phyloP scores from a whole-genome alignment of 192 early-diverging fungal genomes.

The Coemansia erecta region DNA sequence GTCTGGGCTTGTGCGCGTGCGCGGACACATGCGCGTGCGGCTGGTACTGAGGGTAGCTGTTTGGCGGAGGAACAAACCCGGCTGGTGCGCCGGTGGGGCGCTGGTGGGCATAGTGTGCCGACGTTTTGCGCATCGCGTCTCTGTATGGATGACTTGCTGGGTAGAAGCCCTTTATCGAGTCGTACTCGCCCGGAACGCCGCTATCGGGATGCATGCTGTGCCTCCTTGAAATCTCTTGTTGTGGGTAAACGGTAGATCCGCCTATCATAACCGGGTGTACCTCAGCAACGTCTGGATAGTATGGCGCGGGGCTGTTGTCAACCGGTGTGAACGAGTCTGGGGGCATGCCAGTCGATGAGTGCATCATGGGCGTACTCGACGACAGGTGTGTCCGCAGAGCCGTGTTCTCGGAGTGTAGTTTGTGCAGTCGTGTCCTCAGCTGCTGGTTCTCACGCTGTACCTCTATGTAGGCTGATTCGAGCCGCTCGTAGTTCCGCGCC shows the following conservation, averaged over 20 bases:
- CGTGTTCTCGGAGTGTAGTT: conserved; percentile 27
- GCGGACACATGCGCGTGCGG: conserved; percentile 5
- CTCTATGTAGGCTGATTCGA: conserved; percentile 43
- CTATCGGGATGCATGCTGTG: conserved; percentile 3
- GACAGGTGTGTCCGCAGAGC: conserved; percentile 29
- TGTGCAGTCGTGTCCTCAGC: conserved; percentile 26
- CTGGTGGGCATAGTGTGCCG: conserved; percentile 2
- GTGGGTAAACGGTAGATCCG: conserved; percentile 1
- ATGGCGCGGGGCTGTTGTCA: not conserved
- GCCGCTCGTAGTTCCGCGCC: conserved; percentile 41
- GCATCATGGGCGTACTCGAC: conserved; percentile 20
- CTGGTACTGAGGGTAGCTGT: conserved; percentile 14
- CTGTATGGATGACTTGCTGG: not conserved
- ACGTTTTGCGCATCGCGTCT: conserved; percentile 3
- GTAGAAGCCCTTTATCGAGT: not conserved
- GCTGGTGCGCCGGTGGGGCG: not conserved
- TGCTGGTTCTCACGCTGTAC: conserved; percentile 44
- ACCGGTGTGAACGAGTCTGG: conserved; percentile 18
- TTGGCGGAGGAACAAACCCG: conserved; percentile 5
- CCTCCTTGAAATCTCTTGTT: not conserved
- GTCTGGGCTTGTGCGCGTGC: not conserved
- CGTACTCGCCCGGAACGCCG: conserved; percentile 1
- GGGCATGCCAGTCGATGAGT: conserved; percentile 13
- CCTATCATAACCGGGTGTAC: conserved; percentile 14
- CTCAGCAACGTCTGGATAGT: conserved; percentile 1